These are phyloP conservation scores for Aquanectria penicillioides DNA, from an alignment of 2,329 filamentous ascomycete genomes.

Conservation along the genomic window DNA sequence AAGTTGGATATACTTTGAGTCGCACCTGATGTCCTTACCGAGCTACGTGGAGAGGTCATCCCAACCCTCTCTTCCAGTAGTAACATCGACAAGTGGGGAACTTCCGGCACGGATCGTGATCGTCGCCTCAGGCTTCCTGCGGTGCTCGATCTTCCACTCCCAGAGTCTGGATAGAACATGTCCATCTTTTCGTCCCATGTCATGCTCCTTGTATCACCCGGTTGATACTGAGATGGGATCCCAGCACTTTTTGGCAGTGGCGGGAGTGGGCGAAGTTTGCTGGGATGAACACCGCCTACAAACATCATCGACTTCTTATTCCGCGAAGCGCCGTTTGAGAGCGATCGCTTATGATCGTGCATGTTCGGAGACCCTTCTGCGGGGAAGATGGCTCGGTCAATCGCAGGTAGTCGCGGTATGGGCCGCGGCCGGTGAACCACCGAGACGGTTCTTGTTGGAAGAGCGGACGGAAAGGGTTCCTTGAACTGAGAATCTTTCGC, in stretches of 20 bases:
- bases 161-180: slow-evolving; percentile 55
- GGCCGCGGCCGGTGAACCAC: slow-evolving; percentile 66
- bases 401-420: slow-evolving; percentile 59
- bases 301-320: slow-evolving; percentile 56
- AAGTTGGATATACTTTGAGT: slow-evolving; percentile 17
- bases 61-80: slow-evolving; percentile 6
- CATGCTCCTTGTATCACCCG: slow-evolving; percentile 67
- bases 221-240: slow-evolving; percentile 51
- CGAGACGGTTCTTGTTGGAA: slow-evolving; percentile 18
- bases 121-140: slow-evolving; percentile 39
- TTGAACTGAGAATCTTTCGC: slow-evolving; percentile 37
- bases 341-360: slow-evolving; percentile 57
- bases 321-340: slow-evolving; percentile 59
- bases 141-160: slow-evolving; percentile 28
- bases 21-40: slow-evolving; percentile 13
- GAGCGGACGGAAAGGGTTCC: slow-evolving; percentile 39
- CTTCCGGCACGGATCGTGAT: slow-evolving; percentile 39
- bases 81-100: slow-evolving; percentile 33
- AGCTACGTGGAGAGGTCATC: slow-evolving; percentile 5
- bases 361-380: slow-evolving; percentile 50
- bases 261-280: slow-evolving; percentile 62
- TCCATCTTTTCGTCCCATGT: slow-evolving; percentile 67
- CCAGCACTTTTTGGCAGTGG: slow-evolving; percentile 56
- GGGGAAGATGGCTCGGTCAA: slow-evolving; percentile 59
- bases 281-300: slow-evolving; percentile 56